phyloP scores from a whole-genome alignment of 768 basidiomycete genomes.

The Dendrothele bispora region DNA sequence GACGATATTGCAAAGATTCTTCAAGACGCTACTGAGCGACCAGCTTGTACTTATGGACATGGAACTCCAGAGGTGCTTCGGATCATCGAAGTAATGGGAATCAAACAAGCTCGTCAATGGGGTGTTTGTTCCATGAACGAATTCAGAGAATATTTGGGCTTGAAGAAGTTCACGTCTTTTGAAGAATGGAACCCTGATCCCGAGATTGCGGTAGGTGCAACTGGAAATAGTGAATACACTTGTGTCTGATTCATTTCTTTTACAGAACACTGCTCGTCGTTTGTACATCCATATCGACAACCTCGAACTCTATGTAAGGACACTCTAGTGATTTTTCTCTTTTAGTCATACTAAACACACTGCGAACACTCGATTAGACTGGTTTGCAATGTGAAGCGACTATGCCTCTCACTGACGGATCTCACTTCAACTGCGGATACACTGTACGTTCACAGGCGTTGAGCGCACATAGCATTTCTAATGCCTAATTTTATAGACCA shows the following conservation, averaged over 20 bases:
- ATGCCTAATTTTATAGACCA: slow-evolving; percentile 40
- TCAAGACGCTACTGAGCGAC: slow-evolving; percentile 56
- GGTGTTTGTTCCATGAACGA: slow-evolving; percentile 78
- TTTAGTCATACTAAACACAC: too few species aligned
- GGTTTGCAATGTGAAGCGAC: slow-evolving; percentile 74
- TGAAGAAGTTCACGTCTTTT: slow-evolving; percentile 66
- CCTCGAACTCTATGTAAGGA: slow-evolving; percentile 75
- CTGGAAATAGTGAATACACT: too few species aligned
- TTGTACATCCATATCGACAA: slow-evolving; percentile 76
- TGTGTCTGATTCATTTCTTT: too few species aligned
- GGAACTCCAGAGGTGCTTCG: slow-evolving; percentile 66
- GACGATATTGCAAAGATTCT: slow-evolving; percentile 61
- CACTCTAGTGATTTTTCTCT: too few species aligned
- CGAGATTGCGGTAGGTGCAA: slow-evolving; percentile 47
- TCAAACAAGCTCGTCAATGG: slow-evolving; percentile 67
- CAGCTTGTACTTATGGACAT: slow-evolving; percentile 63
- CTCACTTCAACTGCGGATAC: slow-evolving; percentile 80
- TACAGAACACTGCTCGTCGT: slow-evolving; percentile 61
- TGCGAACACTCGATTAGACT: slow-evolving; percentile 22
- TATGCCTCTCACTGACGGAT: slow-evolving; percentile 62
- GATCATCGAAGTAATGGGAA: slow-evolving; percentile 68
- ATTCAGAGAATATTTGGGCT: slow-evolving; percentile 68
- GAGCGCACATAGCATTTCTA: too few species aligned
- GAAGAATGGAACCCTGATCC: slow-evolving; percentile 71
- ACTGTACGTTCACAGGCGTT: too few species aligned